These are phyloP conservation scores for Periconia digitata DNA, from an alignment of 2,329 filamentous ascomycete species.

Conservation along the genomic window DNA sequence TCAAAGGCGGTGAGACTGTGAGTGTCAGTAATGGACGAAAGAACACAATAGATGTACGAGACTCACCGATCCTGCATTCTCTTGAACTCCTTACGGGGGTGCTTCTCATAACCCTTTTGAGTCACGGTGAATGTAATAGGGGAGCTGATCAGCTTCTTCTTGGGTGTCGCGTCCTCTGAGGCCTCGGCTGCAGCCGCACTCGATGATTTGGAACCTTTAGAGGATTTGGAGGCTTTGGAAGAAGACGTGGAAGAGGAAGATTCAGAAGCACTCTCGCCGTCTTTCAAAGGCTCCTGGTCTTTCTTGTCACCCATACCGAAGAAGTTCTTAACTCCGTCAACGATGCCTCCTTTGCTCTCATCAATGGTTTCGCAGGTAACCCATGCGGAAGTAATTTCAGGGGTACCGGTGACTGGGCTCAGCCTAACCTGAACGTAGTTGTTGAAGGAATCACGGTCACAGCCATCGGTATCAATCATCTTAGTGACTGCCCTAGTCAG, in stretches of 20 bases:
- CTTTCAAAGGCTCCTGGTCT: constrained; percentile 71
- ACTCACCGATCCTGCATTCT: constrained; percentile 60
- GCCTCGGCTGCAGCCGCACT: constrained; percentile 50
- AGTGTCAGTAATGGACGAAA: constrained; percentile 14
- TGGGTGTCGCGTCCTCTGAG: constrained; percentile 54
- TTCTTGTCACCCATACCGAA: constrained; percentile 94
- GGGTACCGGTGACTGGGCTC: constrained; percentile 72
- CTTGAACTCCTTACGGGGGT: constrained; percentile 61
- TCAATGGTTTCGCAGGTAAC: constrained; percentile 81
- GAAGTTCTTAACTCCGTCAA: constrained; percentile 93
- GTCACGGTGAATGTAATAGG: constrained; percentile 51
- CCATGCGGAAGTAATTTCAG: constrained; percentile 72
- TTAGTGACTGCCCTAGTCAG: constrained; percentile 79
- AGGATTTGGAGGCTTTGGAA: constrained; percentile 39
- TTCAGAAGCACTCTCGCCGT: constrained; percentile 44
- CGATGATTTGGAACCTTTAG: constrained; percentile 38
- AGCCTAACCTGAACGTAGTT: constrained; percentile 79
- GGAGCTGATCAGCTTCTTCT: constrained; percentile 56
- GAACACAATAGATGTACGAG: not conserved
- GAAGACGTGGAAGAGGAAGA: constrained; percentile 51
- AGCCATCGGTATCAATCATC: constrained; percentile 77
- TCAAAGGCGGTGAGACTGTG: constrained; percentile 78
- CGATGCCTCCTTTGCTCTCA: constrained; percentile 75
- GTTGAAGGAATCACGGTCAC: constrained; percentile 72
- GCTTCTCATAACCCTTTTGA: constrained; percentile 54